Evolutionary conservation across 1,284 basidiomycete species (phyloP), one percentile per base, ranked within the genome.

Genomic region (Moesziomyces globuligerus): DNA sequence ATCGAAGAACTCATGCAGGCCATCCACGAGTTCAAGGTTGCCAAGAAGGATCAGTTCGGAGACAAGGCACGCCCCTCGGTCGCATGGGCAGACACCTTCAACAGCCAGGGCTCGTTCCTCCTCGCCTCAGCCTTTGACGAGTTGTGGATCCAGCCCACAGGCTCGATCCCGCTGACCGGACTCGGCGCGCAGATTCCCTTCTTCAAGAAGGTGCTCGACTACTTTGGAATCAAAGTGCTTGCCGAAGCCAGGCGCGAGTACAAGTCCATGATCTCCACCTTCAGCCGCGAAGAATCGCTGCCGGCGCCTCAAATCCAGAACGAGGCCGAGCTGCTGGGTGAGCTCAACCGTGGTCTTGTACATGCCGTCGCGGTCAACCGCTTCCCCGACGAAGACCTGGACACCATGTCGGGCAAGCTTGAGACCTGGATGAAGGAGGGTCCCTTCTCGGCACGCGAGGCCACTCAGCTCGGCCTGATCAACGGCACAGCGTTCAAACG

Each of bases 1-100:
- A 74, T 84, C 45, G 84, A 85, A 66, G 84, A 85, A 64, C 72
- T 85, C 11, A 77, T 82, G 44, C 79, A 81, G 38, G 82, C 83
- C 2, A 67, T 85, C 24, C 67, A 81, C 57, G 83, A 84, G 39
- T 80, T 84, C 50, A 82, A 81, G 50, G 39, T 68, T 9, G 73
- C 75, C 44, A 85, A 84, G 70, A 73, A 76, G 24, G 75, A 81
- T 44, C 72, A 80, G 40, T 68, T 83, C 7, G 67, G 72, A 18
- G 46, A 57, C 10, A 72, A 78, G 37, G 66, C 54, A 44, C 65
- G 25, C 29, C 59, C 80, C 1, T 83, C 81, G 3, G 76, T 84
- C 13, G 84, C 84, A 1, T 84, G 83, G 78, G 76, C 83, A 3
- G 84, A 85, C 42, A 80, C 81, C 1, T 85, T 84, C 47, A 56